Evolutionary conservation across 306 rosid species (phyloP).

Genomic region (Spatholobus suberectus): DNA sequence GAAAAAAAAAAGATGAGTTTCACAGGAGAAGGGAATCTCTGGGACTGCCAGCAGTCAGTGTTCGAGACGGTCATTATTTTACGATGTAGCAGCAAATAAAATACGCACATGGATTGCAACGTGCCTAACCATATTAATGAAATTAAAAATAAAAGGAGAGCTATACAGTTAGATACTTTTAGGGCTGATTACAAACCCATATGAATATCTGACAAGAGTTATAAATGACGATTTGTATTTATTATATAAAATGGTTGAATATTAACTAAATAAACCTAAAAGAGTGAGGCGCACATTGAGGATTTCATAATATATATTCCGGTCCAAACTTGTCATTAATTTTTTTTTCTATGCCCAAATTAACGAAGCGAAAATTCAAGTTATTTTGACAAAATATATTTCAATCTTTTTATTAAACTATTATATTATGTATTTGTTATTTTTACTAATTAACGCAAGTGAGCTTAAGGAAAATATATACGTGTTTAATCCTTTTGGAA

Average conservation of each 20-base stretch:
- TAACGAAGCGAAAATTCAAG: no score
- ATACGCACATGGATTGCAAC: background rate
- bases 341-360: no score
- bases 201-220: background rate
- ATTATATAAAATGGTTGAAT: background rate
- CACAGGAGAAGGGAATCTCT: background rate
- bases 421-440: no score
- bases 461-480: no score
- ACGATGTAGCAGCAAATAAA: background rate
- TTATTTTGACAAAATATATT: no score
- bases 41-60: background rate
- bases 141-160: background rate
- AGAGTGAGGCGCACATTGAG: no score
- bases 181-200: background rate
- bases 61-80: background rate
- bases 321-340: no score
- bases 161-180: background rate
- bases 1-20: background rate
- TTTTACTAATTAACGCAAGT: no score
- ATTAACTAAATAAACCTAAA: background rate
- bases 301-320: no score
- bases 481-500: no score
- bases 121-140: background rate
- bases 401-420: no score
- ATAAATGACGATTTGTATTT: background rate